Evolutionary conservation across 2,329 filamentous ascomycete genomes (phyloP).

Genomic region (Lecanicillium sp.): DNA sequence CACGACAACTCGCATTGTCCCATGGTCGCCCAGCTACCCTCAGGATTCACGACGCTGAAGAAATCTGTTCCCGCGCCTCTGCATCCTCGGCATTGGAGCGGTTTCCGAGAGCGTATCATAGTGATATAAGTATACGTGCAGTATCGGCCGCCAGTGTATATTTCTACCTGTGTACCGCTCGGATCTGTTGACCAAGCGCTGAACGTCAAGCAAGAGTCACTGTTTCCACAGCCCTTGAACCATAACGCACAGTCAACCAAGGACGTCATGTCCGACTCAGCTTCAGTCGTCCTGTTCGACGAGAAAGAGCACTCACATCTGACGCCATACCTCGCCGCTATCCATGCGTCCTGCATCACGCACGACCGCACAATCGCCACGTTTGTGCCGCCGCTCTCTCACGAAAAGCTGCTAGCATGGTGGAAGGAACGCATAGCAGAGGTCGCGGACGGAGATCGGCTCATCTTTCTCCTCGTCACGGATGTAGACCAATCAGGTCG

Average conservation of each 20-base stretch:
- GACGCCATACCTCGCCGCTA: constrained; percentile 49
- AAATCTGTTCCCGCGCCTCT: too few relatives aligned
- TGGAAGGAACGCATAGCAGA: constrained; percentile 50
- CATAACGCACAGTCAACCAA: not conserved
- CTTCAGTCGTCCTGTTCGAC: constrained; percentile 37
- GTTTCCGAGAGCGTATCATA: too few relatives aligned
- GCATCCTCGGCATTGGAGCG: too few relatives aligned
- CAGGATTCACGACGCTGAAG: too few relatives aligned
- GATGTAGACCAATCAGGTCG: constrained; percentile 27
- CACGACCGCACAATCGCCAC: constrained; percentile 50
- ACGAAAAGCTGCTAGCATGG: constrained; percentile 49
- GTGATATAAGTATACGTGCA: too few relatives aligned
- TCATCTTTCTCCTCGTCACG: constrained; percentile 49
- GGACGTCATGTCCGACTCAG: constrained; percentile 25
- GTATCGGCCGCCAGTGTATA: too few relatives aligned
- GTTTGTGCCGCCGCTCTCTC: constrained; percentile 53
- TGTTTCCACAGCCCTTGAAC: too few relatives aligned
- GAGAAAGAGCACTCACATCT: constrained; percentile 43
- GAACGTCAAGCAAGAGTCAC: too few relatives aligned
- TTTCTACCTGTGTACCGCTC: too few relatives aligned
- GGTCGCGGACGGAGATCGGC: constrained; percentile 36
- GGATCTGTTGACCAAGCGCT: too few relatives aligned
- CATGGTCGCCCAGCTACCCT: too few relatives aligned
- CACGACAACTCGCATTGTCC: too few relatives aligned
- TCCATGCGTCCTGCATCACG: constrained; percentile 55